Evolutionary conservation across 768 basidiomycete genomes (phyloP), one percentile per base, ranked within the genome.

Genomic region (Collybiopsis confluens): DNA sequence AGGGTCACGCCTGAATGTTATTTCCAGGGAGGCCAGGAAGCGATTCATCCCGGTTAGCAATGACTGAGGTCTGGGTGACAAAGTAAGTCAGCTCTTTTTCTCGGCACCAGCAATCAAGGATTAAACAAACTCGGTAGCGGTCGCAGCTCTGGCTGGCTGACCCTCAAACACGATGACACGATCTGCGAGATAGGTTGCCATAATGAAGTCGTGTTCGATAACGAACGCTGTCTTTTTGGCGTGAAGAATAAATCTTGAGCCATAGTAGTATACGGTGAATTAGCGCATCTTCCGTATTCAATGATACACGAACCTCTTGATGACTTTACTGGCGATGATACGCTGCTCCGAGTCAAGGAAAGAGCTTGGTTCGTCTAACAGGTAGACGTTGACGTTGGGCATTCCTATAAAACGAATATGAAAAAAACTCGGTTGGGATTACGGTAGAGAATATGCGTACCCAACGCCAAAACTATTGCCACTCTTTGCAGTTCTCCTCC

Each of bases 151-250:
- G 38, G 94, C 95, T 5, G 97, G 96, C 62, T 83, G 70, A 36
- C 91, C 91, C 66, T 90, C 86, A 62, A 92, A 95, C 11, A 95
- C 92, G 56, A 96, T 93, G 62, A 97, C 93, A 43, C 96, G 89
- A 67, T 99, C 97, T 38, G 97, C 96, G 53, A 99, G 89, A 70
- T 99, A 98, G 2, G 96, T 98, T 3, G 96, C 95, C 96, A 98
- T 98, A 75, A 98, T 97, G 71, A 99, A 98, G 76, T 98, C 96
- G 84, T 99, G 97, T 80, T 99, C 97, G 65, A 99, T 98, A 62
- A 99, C 82, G 68, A 99, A 98, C 0, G 97, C 97, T 1, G 95
- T 98, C 74, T 95, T 94, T 78, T 97, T 97, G 13, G 93, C 83
- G 65, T 97, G 90, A 27, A 98, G 84, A 64, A 99, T 92, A 72